These are phyloP conservation scores for Mortierella sp. DNA, from an alignment of 371 early-diverging fungal genomes.

Conservation along the genomic window DNA sequence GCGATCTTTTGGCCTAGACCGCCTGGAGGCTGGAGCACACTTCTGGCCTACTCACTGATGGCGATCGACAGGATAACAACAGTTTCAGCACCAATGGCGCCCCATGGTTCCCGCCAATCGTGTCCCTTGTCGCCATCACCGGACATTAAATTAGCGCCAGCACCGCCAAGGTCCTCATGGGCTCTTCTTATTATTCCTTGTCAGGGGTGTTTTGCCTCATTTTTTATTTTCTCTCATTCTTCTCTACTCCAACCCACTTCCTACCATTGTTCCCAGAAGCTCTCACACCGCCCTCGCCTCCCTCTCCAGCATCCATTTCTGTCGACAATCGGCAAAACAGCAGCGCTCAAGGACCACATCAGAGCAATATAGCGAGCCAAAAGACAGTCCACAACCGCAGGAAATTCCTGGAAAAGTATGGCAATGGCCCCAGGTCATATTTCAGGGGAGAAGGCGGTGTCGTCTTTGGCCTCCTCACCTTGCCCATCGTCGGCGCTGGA, in stretches of 20 bases:
- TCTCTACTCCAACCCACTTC: background rate
- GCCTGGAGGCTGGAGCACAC: background rate
- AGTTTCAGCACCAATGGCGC: background rate
- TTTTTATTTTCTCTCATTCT: background rate
- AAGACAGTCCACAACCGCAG: slow-evolving; percentile 15
- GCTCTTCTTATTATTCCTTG: slow-evolving; percentile 2
- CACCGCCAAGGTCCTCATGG: slow-evolving; percentile 4
- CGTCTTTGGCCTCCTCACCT: slow-evolving; percentile 15
- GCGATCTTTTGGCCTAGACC: slow-evolving; percentile 1
- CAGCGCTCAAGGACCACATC: background rate
- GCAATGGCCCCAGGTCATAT: slow-evolving; percentile 24
- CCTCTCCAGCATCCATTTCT: no score
- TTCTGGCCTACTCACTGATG: background rate
- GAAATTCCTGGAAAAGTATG: slow-evolving; percentile 29
- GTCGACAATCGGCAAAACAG: background rate
- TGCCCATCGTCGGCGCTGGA: slow-evolving; percentile 24
- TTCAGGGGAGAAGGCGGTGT: slow-evolving; percentile 28
- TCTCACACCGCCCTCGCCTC: background rate
- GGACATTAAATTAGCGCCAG: background rate
- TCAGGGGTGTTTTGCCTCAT: background rate
- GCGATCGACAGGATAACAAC: background rate
- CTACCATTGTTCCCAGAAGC: background rate
- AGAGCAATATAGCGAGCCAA: background rate
- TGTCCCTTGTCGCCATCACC: background rate
- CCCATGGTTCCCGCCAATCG: background rate